A percentile compares a stretch with the other conserved stretches of the same genome.
Conservation (phyloP, 345 rosid genomes). For the Sonneratia caseolaris region DNA sequence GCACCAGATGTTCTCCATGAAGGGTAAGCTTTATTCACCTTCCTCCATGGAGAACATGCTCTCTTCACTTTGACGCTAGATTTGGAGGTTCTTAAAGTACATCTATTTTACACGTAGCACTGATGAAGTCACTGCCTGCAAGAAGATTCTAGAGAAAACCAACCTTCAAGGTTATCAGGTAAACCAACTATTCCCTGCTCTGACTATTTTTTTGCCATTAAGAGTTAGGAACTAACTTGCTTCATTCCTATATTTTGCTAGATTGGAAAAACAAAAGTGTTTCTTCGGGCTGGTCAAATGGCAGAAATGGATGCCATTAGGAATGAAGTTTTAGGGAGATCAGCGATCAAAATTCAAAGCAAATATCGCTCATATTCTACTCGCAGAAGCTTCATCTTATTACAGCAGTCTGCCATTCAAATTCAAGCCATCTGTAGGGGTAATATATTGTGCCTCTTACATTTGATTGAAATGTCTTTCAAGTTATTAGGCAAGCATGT, state of each 20-base stretch:
- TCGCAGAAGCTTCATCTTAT: slow-evolving; percentile 40
- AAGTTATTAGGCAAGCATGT: neutral
- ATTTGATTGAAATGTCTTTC: neutral
- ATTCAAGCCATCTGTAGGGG: slow-evolving; percentile 87
- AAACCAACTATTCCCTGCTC: neutral
- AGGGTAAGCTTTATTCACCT: slow-evolving; percentile 33
- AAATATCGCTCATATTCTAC: slow-evolving; percentile 49
- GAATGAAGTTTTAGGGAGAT: slow-evolving; percentile 62
- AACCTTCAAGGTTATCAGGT: slow-evolving; percentile 86
- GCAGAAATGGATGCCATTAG: slow-evolving; percentile 86
- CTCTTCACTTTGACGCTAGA: slow-evolving; percentile 5
- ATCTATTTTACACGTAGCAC: slow-evolving; percentile 22
- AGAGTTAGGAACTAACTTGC: slow-evolving; percentile 2
- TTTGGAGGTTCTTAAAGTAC: neutral
- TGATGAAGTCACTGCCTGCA: slow-evolving; percentile 70
- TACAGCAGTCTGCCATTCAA: slow-evolving; percentile 42
- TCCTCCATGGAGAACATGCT: neutral
- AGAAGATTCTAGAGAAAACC: slow-evolving; percentile 64
- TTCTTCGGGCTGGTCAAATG: slow-evolving; percentile 98
- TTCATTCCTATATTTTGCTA: slow-evolving; percentile 23
- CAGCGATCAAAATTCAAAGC: slow-evolving; percentile 76
- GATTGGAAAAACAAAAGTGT: slow-evolving; percentile 91
- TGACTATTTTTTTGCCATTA: neutral
- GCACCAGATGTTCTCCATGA: slow-evolving; percentile 44
- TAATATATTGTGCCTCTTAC: slow-evolving; percentile 5